Evolutionary conservation across 2,329 filamentous ascomycete genomes (phyloP).

Genomic region (Pseudogymnoascus sp.): DNA sequence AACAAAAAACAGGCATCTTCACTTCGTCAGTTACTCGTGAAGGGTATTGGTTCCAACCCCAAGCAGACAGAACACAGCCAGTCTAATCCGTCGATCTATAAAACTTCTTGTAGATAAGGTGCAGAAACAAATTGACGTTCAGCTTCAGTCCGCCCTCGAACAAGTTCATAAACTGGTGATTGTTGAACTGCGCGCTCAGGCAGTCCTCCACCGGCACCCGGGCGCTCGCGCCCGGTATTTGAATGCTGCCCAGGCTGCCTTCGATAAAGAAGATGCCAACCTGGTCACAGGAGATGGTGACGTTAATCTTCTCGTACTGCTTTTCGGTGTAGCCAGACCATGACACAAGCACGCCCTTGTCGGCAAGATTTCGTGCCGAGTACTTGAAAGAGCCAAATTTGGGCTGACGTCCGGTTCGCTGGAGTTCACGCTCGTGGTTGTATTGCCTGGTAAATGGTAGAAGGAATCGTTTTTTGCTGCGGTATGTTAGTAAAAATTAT

Average conservation of each 20-base stretch:
- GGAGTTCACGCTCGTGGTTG: constrained; percentile 94
- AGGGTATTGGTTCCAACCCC: neutral
- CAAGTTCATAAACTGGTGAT: constrained; percentile 90
- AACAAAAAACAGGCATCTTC: neutral
- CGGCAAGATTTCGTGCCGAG: constrained; percentile 76
- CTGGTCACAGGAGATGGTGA: constrained; percentile 90
- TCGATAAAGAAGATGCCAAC: constrained; percentile 93
- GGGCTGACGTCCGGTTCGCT: constrained; percentile 84
- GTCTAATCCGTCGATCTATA: constrained; percentile 53
- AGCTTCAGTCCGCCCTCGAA: constrained; percentile 81
- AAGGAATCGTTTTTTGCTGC: constrained; percentile 86
- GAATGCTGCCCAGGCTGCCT: constrained; percentile 83
- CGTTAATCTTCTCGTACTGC: constrained; percentile 86
- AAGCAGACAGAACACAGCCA: neutral
- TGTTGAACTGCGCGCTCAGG: constrained; percentile 94
- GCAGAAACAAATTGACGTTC: constrained; percentile 94
- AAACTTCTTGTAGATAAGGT: constrained; percentile 98
- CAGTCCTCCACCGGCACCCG: constrained; percentile 87
- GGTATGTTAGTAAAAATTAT: neutral
- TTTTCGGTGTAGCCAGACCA: constrained; percentile 78
- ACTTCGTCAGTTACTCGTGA: constrained; percentile 1
- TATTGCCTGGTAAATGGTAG: constrained; percentile 98
- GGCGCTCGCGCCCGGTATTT: constrained; percentile 88
- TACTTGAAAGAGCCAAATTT: constrained; percentile 99
- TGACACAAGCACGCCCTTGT: constrained; percentile 90